A percentile compares a stretch with the other conserved stretches of the same genome.
phyloP scores from a whole-genome alignment of 768 basidiomycete genomes.

The Russula abietina region DNA sequence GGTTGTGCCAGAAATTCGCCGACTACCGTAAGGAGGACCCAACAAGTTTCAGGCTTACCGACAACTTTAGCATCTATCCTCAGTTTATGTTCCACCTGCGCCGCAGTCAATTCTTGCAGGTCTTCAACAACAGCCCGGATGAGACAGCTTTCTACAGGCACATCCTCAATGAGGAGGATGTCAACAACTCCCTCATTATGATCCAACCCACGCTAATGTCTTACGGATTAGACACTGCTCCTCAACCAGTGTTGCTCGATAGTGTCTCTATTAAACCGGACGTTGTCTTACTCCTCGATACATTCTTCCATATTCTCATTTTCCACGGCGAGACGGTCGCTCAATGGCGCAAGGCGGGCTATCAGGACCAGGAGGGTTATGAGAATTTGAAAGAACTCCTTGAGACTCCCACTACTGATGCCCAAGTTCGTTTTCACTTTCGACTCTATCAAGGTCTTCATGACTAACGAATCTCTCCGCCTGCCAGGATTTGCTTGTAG shows the following conservation, averaged over 20 bases:
- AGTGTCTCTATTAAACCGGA: conserved; percentile 97
- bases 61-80: conserved; percentile 98
- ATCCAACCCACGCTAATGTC: conserved; percentile 99
- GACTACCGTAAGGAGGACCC: conserved; percentile 99
- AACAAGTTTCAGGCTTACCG: conserved; percentile 82
- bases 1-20: conserved; percentile 98
- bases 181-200: conserved; percentile 99
- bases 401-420: conserved; percentile 80
- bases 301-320: conserved; percentile 99
- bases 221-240: conserved; percentile 85
- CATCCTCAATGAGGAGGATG: conserved; percentile 92
- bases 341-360: conserved; percentile 96
- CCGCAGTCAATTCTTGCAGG: conserved; percentile 96
- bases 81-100: conserved; percentile 99
- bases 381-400: conserved; percentile 97
- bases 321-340: conserved; percentile 98
- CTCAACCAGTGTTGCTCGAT: conserved; percentile 93
- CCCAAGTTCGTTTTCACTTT: conserved; percentile 50
- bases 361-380: conserved; percentile 97
- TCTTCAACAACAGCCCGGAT: conserved; percentile 99
- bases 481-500: conserved; percentile 79
- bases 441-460: neutral
- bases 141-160: conserved; percentile 99
- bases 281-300: conserved; percentile 92
- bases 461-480: conserved; percentile 3